phyloP scores from a whole-genome alignment of 208 protist genomes.

The Leishmania braziliensis region DNA sequence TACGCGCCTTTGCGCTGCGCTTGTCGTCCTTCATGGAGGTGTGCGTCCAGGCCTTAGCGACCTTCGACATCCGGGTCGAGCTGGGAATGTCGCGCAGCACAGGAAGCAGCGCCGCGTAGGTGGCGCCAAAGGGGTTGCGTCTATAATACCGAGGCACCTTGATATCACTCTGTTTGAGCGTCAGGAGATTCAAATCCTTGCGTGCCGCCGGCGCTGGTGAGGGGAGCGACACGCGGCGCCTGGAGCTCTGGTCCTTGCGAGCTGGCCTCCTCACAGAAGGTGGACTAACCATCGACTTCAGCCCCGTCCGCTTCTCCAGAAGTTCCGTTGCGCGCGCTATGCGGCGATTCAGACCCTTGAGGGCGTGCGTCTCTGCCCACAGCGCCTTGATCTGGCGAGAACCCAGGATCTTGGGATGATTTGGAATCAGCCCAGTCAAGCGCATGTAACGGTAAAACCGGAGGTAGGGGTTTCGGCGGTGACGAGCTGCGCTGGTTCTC shows the following conservation, averaged over 20 bases:
- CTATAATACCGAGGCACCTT: conserved; percentile 38
- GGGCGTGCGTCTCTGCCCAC: conserved; percentile 36
- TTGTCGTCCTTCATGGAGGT: conserved; percentile 25
- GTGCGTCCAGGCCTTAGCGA: conserved; percentile 39
- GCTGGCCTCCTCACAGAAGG: neutral
- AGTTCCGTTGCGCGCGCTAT: conserved; percentile 29
- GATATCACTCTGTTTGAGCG: conserved; percentile 20
- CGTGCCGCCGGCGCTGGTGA: neutral
- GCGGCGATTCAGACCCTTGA: conserved; percentile 28
- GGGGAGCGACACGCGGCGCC: neutral
- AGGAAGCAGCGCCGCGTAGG: conserved; percentile 32
- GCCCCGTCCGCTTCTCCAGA: conserved; percentile 23
- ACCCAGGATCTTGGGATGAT: conserved; percentile 26
- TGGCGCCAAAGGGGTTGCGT: conserved; percentile 36
- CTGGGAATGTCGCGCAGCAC: conserved; percentile 12
- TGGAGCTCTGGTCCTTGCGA: neutral
- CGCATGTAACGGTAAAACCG: conserved; percentile 49
- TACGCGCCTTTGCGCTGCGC: conserved; percentile 34
- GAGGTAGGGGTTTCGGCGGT: conserved; percentile 37
- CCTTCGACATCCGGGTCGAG: conserved; percentile 32
- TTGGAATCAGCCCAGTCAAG: conserved; percentile 47
- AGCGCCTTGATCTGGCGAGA: conserved; percentile 44
- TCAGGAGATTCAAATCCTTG: neutral
- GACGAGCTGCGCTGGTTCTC: neutral
- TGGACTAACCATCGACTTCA: conserved; percentile 7